Percentiles rank a stretch among this genome's conserved stretches.
These are phyloP conservation scores for Penicillium taxi DNA, from an alignment of 495 filamentous ascomycete species.

Conservation along the genomic window DNA sequence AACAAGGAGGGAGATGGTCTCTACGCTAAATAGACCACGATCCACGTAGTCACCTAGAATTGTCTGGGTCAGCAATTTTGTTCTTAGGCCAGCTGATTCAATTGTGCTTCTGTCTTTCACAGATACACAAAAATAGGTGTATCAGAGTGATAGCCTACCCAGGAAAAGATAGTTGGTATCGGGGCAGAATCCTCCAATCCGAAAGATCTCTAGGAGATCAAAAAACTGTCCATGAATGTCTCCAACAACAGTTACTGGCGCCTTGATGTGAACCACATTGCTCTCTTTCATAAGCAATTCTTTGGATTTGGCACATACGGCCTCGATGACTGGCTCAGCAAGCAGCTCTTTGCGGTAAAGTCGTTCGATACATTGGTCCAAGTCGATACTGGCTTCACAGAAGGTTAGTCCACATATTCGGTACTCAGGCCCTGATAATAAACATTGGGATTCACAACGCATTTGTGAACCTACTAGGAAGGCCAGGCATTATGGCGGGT, in stretches of 20 bases:
- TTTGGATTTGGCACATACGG: conserved; percentile 98
- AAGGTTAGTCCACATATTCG: conserved; percentile 3
- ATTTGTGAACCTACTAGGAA: conserved; percentile 61
- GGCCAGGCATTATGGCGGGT: conserved; percentile 63
- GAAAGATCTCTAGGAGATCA: conserved; percentile 97
- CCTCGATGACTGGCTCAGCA: conserved; percentile 96
- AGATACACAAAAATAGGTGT: no score
- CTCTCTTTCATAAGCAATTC: conserved; percentile 99
- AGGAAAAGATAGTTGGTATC: conserved; percentile 98
- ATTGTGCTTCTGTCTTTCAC: neutral
- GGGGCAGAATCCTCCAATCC: conserved; percentile 91
- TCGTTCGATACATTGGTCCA: conserved; percentile 94
- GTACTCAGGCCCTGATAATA: neutral
- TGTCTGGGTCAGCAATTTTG: neutral
- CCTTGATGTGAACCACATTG: conserved; percentile 95
- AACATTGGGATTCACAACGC: neutral
- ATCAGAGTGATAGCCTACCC: conserved; percentile 48
- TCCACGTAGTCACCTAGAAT: conserved; percentile 87
- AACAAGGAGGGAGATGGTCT: conserved; percentile 92
- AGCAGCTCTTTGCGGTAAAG: conserved; percentile 94
- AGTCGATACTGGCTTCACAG: conserved; percentile 77
- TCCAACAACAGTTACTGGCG: conserved; percentile 95
- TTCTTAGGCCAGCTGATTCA: neutral
- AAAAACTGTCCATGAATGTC: conserved; percentile 99
- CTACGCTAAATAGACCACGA: conserved; percentile 91